Base-by-base conservation (phyloP, 345 rosid species). In the Salix viminalis region DNA sequence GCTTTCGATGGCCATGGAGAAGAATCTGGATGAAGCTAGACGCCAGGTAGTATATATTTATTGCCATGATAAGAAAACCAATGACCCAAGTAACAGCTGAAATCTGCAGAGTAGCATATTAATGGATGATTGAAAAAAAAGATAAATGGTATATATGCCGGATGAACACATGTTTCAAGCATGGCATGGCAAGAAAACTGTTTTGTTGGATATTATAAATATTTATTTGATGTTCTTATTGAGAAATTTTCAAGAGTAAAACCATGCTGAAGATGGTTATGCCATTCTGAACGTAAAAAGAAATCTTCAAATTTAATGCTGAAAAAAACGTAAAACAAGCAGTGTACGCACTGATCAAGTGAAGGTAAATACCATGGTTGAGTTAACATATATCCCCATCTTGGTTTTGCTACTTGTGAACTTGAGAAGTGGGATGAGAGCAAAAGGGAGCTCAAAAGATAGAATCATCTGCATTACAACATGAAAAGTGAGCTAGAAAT, bases 361-460 rank as follows among this genome's bases (percentile, higher is more conserved):
- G 21, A 13, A 69, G 54, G 77, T n/a, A 36, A 34, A 48, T 86
- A 93, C 98, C 90, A 30, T 21, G 21, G 70, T 68, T 62, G 96
- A 84, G 80, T 95, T 95, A 67, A 81, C 93, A 65, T 85, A n/a
- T 36, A 67, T 14, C 18, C 97, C 97, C 99, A 95, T 95, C 90
- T 90, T 95, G 80, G 85, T 83, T 80, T 89, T 78, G 90, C 98
- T 87, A 82, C 96, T 90, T 56, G 98, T 95, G 84, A 95, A 95
- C 76, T 95, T 95, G 80, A 95, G 97, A 77, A 95, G 97, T 1
- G 99, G 99, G 77, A 91, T 86, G 30, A 95, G 85, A 30, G 98
- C 93, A 56, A 95, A 95, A 15, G 99, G 98, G 52, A 93, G 98
- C 88, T 91, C 99, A 78, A 95, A 95, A 19, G 99, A 93, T 69